Conservation (phyloP, 768 basidiomycete species). For the Termitomyces sp. region DNA sequence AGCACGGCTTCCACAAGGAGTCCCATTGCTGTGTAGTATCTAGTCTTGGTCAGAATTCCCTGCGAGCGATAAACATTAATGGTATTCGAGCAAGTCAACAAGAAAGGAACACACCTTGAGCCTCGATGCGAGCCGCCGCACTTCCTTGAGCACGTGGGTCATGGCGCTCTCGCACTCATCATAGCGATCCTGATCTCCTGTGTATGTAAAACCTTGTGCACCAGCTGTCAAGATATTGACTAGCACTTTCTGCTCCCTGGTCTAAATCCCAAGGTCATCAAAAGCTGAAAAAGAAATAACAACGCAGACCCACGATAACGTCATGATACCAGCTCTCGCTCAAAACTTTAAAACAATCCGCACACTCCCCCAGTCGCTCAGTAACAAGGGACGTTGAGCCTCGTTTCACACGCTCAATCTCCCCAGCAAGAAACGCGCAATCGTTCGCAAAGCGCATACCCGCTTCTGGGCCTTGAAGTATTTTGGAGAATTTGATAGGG, state of each 20-base stretch:
- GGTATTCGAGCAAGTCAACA: neutral
- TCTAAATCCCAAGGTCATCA: constrained; percentile 30
- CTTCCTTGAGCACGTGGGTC: constrained; percentile 55
- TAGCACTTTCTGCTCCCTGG: constrained; percentile 41
- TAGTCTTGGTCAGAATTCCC: constrained; percentile 66
- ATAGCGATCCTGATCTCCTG: constrained; percentile 68
- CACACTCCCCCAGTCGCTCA: constrained; percentile 51
- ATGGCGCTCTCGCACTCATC: constrained; percentile 74
- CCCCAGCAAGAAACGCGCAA: constrained; percentile 60
- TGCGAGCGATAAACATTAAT: constrained; percentile 24
- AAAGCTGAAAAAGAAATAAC: neutral
- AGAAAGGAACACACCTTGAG: constrained; percentile 58
- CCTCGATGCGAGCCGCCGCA: constrained; percentile 58
- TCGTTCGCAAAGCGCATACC: constrained; percentile 83
- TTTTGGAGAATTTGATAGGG: constrained; percentile 54
- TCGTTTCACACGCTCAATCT: constrained; percentile 40
- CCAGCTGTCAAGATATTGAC: constrained; percentile 44
- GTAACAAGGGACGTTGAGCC: constrained; percentile 24
- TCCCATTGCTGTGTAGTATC: constrained; percentile 72
- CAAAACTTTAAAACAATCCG: constrained; percentile 46
- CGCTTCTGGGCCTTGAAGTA: constrained; percentile 46
- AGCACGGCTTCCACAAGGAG: constrained; percentile 66
- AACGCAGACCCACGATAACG: constrained; percentile 51
- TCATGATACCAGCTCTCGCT: constrained; percentile 71
- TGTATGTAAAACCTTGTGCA: constrained; percentile 65